phyloP scores from a whole-genome alignment of 768 basidiomycete species.

The Mycena rebaudengoi region DNA sequence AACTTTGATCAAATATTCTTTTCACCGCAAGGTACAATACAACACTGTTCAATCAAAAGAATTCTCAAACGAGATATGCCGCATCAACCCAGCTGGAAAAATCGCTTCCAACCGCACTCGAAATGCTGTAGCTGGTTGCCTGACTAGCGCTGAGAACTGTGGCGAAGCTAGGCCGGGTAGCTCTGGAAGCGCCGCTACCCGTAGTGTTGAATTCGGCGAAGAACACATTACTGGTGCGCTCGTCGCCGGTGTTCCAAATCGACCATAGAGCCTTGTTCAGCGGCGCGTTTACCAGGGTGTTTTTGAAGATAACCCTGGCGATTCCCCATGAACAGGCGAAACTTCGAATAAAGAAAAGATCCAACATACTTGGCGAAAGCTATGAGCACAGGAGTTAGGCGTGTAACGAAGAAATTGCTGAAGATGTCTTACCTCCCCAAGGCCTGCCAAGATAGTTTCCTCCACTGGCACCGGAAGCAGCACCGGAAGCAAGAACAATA shows the following conservation, averaged over 20 bases:
- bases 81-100: constrained; percentile 56
- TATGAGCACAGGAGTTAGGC: constrained; percentile 23
- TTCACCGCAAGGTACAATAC: too few species aligned
- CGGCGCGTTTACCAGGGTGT: constrained; percentile 50
- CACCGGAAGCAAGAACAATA: constrained; percentile 50
- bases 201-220: constrained; percentile 57
- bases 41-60: too few species aligned
- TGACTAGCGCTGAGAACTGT: constrained; percentile 46
- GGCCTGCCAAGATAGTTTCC: constrained; percentile 56
- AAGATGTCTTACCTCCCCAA: constrained; percentile 46
- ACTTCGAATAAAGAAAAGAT: background rate
- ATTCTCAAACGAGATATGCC: constrained; percentile 44
- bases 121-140: constrained; percentile 48
- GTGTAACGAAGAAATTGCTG: background rate
- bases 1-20: too few species aligned
- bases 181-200: constrained; percentile 47
- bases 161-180: constrained; percentile 49
- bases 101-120: constrained; percentile 56
- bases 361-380: constrained; percentile 52
- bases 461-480: constrained; percentile 45
- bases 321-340: background rate
- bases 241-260: constrained; percentile 48
- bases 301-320: constrained; percentile 56
- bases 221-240: constrained; percentile 51
- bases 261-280: constrained; percentile 56